Percentiles rank a stretch among this genome's conserved stretches.
These are phyloP conservation scores for Gossypium aridum DNA, from an alignment of 441 rosid genomes.

Conservation along the genomic window DNA sequence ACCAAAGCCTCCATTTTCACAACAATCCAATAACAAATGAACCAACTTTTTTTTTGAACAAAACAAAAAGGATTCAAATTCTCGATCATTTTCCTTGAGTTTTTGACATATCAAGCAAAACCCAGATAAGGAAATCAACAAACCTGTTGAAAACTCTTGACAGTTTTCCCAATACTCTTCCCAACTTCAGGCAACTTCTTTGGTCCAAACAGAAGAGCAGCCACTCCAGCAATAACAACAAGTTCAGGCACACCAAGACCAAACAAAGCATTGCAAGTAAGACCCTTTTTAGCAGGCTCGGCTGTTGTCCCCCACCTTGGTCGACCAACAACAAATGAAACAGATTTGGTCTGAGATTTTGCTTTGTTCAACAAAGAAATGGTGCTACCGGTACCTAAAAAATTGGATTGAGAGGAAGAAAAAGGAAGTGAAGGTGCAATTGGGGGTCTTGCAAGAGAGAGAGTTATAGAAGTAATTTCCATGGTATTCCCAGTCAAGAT, in stretches of 20 bases:
- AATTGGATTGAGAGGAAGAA: constrained; percentile 35
- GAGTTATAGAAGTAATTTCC: constrained; percentile 59
- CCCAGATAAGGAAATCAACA: neutral
- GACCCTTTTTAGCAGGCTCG: constrained; percentile 35
- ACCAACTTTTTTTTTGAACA: neutral
- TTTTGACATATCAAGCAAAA: constrained; percentile 11
- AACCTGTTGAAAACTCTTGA: constrained; percentile 32
- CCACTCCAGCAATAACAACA: constrained; percentile 93
- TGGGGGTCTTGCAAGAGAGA: constrained; percentile 29
- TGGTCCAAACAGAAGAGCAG: constrained; percentile 92
- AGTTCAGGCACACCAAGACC: constrained; percentile 97
- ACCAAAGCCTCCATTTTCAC: neutral
- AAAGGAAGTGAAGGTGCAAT: constrained; percentile 23
- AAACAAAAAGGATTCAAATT: neutral
- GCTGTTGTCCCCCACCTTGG: constrained; percentile 32
- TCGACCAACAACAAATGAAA: constrained; percentile 39
- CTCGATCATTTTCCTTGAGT: neutral
- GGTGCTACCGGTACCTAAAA: constrained; percentile 19
- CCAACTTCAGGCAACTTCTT: constrained; percentile 97
- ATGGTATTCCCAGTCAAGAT: constrained; percentile 23
- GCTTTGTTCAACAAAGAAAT: constrained; percentile 17
- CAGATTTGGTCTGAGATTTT: constrained; percentile 20
- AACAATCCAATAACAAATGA: neutral
- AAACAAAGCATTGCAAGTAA: constrained; percentile 73
- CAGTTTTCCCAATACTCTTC: constrained; percentile 86